Conservation (phyloP, 176 grass and related monocot genomes). For the Aegilops tauschii region DNA sequence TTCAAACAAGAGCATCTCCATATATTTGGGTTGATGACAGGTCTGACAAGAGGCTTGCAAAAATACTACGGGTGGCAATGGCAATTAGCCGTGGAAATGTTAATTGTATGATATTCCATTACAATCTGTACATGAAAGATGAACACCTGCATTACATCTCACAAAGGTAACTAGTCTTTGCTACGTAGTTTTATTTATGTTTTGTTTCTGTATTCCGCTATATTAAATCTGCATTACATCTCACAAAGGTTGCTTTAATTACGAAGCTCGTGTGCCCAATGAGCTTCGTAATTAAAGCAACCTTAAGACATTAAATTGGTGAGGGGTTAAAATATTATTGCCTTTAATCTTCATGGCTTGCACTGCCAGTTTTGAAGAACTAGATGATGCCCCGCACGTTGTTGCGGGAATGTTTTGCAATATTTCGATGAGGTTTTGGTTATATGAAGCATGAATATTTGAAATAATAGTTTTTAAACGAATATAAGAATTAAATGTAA, state of each 20-base stretch:
- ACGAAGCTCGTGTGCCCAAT: neutral
- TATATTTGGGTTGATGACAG: conserved; percentile 90
- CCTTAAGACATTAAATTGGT: neutral
- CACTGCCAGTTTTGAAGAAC: neutral
- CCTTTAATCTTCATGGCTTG: neutral
- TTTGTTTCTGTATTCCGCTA: neutral
- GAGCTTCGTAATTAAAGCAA: conserved; percentile 2
- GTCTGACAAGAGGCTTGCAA: conserved; percentile 77
- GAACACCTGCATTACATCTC: conserved; percentile 87
- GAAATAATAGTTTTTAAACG: no score
- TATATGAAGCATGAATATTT: no score
- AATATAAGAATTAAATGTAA: no score
- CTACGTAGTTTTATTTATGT: neutral
- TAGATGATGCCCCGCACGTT: no score
- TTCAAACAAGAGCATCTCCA: conserved; percentile 82
- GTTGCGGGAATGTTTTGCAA: no score
- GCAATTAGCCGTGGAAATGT: conserved; percentile 68
- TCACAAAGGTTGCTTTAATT: no score
- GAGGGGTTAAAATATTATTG: neutral
- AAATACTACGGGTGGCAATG: conserved; percentile 78
- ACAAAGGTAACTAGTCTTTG: conserved; percentile 63
- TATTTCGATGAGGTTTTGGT: no score
- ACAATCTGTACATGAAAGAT: conserved; percentile 97
- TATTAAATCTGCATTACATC: neutral
- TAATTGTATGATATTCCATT: conserved; percentile 90